phyloP scores from a whole-genome alignment of 345 rosid species.

The Salix suchowensis region DNA sequence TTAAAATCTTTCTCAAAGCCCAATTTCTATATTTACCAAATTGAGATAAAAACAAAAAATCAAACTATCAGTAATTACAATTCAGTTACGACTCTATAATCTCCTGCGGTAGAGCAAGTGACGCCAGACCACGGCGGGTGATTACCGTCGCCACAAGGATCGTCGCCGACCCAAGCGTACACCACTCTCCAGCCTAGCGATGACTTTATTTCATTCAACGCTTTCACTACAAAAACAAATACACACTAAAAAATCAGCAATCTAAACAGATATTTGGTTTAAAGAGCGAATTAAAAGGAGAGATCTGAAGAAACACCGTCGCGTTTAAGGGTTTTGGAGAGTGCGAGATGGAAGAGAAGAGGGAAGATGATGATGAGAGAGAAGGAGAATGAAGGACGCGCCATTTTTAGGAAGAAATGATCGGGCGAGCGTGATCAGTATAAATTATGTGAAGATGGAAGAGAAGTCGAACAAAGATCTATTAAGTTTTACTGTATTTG shows the following conservation, averaged over 20 bases:
- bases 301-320: conserved; percentile 19
- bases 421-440: not conserved
- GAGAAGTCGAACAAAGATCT: not conserved
- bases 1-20: not conserved
- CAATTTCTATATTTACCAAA: not conserved
- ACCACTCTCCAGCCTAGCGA: conserved; percentile 98
- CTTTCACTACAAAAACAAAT: conserved; percentile 56
- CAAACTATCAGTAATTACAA: conserved; percentile 37
- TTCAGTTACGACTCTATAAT: conserved; percentile 83
- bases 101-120: conserved; percentile 83
- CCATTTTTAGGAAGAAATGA: conserved; percentile 5
- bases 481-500: too few relatives aligned
- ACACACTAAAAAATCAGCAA: not conserved
- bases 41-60: not conserved
- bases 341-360: conserved; percentile 28
- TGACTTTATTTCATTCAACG: conserved; percentile 92
- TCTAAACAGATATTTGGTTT: too few relatives aligned
- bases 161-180: conserved; percentile 96
- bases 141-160: conserved; percentile 90
- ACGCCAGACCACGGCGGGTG: conserved; percentile 95
- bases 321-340: conserved; percentile 61
- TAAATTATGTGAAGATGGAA: not conserved
- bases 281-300: not conserved
- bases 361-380: conserved; percentile 24
- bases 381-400: conserved; percentile 4